phyloP scores from a whole-genome alignment of 148 eudicot species.

The Silene uniflora region DNA sequence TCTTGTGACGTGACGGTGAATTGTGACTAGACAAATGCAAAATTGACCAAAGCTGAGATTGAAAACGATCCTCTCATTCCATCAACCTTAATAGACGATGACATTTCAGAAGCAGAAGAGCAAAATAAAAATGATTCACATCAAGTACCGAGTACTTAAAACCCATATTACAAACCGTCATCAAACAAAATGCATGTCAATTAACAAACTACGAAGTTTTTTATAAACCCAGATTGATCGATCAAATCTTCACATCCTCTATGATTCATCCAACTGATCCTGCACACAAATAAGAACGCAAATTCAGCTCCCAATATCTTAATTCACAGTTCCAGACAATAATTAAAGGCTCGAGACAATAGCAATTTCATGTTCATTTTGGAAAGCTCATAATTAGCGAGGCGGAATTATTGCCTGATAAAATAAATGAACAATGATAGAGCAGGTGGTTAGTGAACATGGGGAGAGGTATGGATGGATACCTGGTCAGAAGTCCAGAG shows the following conservation, averaged over 20 bases:
- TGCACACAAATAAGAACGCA: conserved; percentile 16
- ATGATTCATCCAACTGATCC: conserved; percentile 40
- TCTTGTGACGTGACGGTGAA: too few relatives aligned
- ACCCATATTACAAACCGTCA: conserved; percentile 22
- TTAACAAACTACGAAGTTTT: conserved; percentile 13
- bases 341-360: not conserved
- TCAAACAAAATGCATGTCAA: conserved; percentile 8
- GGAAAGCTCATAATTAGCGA: not conserved
- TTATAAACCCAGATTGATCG: conserved; percentile 14
- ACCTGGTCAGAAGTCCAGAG: conserved; percentile 50
- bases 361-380: not conserved
- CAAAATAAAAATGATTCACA: conserved; percentile 4
- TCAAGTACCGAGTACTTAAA: conserved; percentile 7
- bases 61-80: too few relatives aligned
- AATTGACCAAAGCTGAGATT: too few relatives aligned
- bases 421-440: not conserved
- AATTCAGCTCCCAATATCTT: not conserved
- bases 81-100: too few relatives aligned
- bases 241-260: conserved; percentile 25
- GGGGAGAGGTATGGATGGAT: too few relatives aligned
- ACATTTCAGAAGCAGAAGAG: not conserved
- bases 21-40: too few relatives aligned
- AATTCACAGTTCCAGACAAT: too few relatives aligned
- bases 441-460: not conserved
- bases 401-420: not conserved